These are phyloP conservation scores for Trichoderma virens DNA, from an alignment of 495 filamentous ascomycete species.

Conservation along the genomic window DNA sequence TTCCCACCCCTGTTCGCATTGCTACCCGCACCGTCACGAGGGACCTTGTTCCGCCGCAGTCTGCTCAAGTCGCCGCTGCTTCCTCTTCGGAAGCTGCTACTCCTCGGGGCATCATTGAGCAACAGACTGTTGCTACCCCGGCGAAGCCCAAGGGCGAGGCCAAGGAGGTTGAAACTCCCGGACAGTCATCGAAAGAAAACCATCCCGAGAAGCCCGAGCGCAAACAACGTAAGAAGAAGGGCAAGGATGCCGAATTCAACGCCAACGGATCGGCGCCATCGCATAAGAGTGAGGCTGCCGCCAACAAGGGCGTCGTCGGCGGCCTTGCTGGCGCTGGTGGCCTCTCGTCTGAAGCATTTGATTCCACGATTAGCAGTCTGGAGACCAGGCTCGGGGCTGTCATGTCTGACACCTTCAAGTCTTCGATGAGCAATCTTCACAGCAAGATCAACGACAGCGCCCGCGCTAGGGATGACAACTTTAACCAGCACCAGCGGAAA, in stretches of 20 bases:
- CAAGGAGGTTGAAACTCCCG: conserved; percentile 36
- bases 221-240: conserved; percentile 42
- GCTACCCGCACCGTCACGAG: conserved; percentile 28
- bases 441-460: conserved; percentile 31
- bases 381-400: conserved; percentile 36
- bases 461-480: conserved; percentile 29
- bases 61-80: conserved; percentile 16
- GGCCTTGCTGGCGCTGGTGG: neutral
- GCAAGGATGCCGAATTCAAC: conserved; percentile 15
- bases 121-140: conserved; percentile 17
- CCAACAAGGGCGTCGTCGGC: conserved; percentile 4
- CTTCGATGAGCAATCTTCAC: conserved; percentile 35
- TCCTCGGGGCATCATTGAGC: conserved; percentile 18
- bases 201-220: conserved; percentile 34
- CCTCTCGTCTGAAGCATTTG: conserved; percentile 35
- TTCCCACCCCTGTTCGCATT: conserved; percentile 27
- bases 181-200: conserved; percentile 18
- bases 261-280: neutral
- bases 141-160: conserved; percentile 29
- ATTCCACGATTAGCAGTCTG: conserved; percentile 36
- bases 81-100: neutral
- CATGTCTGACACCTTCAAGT: conserved; percentile 33
- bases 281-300: neutral
- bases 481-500: conserved; percentile 34
- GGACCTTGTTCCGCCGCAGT: conserved; percentile 28